Conservation (phyloP, 2,329 filamentous ascomycete species). For the Corinectria fuckeliana region DNA sequence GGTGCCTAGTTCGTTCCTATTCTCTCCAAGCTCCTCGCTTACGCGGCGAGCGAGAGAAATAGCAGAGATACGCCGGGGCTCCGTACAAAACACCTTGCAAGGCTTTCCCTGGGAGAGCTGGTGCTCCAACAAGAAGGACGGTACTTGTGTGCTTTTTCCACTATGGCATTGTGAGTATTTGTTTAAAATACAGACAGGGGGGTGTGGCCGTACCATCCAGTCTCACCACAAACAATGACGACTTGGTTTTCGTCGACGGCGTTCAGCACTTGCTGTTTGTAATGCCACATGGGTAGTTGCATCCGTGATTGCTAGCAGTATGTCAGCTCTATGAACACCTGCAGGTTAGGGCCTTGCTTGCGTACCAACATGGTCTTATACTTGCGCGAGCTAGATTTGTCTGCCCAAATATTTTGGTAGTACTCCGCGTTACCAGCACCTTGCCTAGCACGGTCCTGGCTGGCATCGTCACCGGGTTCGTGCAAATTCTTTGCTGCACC, state of each 20-base stretch:
- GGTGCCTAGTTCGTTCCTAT: conserved; percentile 81
- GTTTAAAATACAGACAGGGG: neutral
- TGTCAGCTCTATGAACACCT: conserved; percentile 15
- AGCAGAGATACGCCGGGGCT: conserved; percentile 93
- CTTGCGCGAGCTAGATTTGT: conserved; percentile 61
- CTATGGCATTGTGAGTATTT: conserved; percentile 45
- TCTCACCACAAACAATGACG: conserved; percentile 94
- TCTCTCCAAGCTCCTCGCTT: conserved; percentile 92
- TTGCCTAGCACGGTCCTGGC: conserved; percentile 52
- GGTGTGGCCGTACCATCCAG: conserved; percentile 68
- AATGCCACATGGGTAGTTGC: conserved; percentile 89
- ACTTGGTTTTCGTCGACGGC: conserved; percentile 82
- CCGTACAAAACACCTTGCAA: conserved; percentile 95
- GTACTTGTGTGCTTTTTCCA: conserved; percentile 98
- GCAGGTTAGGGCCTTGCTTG: conserved; percentile 5
- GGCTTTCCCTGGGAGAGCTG: conserved; percentile 79
- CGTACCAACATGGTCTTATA: conserved; percentile 81
- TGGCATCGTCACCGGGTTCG: conserved; percentile 57
- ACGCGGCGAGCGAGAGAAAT: conserved; percentile 93
- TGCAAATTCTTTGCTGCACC: conserved; percentile 53
- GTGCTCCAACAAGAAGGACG: conserved; percentile 89
- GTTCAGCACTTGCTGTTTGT: conserved; percentile 77
- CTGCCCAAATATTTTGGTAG: conserved; percentile 64
- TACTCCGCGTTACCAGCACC: conserved; percentile 52
- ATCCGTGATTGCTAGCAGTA: conserved; percentile 63